Conservation (phyloP, 2,329 filamentous ascomycete species). For the Trichoderma arundinaceum region DNA sequence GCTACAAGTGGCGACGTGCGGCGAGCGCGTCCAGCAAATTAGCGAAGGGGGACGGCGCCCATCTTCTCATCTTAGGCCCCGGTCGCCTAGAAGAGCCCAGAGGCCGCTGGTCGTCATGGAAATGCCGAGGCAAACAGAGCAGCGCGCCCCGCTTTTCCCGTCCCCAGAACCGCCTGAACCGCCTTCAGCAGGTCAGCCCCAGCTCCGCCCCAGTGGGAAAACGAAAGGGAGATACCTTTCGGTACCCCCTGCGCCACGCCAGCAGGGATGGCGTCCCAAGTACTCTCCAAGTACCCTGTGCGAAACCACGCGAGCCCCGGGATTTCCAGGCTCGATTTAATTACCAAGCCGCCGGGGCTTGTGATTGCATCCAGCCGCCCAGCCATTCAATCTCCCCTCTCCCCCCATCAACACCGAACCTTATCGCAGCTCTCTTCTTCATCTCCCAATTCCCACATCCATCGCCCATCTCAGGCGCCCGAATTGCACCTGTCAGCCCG, state of each 20-base stretch:
- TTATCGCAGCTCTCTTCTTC: conserved; percentile 19
- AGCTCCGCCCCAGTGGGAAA: conserved; percentile 24
- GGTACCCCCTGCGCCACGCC: conserved; percentile 17
- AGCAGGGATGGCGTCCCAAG: background rate
- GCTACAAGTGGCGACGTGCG: conserved; percentile 4
- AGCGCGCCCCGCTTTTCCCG: conserved; percentile 21
- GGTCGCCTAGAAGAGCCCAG: no score
- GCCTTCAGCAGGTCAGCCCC: conserved; percentile 8
- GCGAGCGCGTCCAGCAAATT: background rate
- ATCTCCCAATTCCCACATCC: conserved; percentile 11
- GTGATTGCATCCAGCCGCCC: conserved; percentile 22
- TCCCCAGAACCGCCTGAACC: conserved; percentile 4
- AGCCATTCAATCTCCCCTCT: conserved; percentile 19
- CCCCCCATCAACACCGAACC: conserved; percentile 6
- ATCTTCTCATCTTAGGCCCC: no score
- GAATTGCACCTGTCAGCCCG: conserved; percentile 7
- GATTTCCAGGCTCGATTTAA: conserved; percentile 21
- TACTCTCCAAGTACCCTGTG: conserved; percentile 17
- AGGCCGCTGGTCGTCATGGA: conserved; percentile 10
- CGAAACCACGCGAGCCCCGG: conserved; percentile 26
- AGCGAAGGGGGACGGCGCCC: no score
- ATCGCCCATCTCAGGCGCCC: background rate
- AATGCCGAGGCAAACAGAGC: conserved; percentile 30
- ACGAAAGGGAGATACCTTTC: conserved; percentile 19
- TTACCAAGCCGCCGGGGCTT: conserved; percentile 28